Evolutionary conservation across 768 basidiomycete species (phyloP).

Genomic region (Xerocomellus intermedius): DNA sequence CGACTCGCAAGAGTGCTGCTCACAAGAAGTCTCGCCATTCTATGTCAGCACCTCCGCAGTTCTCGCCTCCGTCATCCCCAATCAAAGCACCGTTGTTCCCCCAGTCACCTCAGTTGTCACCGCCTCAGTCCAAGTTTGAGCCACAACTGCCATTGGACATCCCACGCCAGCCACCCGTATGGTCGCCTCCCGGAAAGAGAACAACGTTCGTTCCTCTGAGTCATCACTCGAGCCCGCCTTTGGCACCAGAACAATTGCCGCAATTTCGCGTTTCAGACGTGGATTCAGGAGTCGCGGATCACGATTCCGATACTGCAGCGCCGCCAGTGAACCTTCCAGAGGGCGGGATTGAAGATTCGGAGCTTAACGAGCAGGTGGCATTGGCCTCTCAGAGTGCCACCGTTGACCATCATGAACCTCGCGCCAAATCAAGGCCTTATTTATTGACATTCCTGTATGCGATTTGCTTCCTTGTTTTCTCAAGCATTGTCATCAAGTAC

Average conservation of each 20-base stretch:
- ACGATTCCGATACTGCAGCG: not conserved
- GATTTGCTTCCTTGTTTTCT: conserved; percentile 35
- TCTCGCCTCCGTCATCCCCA: conserved; percentile 44
- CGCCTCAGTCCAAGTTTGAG: conserved; percentile 56
- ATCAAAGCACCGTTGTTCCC: conserved; percentile 26
- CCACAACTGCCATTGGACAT: conserved; percentile 47
- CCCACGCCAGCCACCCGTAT: conserved; percentile 29
- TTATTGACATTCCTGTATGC: conserved; percentile 45
- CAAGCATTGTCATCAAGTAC: conserved; percentile 44
- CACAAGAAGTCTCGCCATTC: conserved; percentile 64
- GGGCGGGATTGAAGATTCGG: conserved; percentile 14
- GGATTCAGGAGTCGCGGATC: not conserved
- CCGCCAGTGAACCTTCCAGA: conserved; percentile 22
- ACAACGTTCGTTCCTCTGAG: conserved; percentile 13
- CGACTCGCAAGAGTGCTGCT: conserved; percentile 38
- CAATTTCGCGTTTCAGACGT: conserved; percentile 4
- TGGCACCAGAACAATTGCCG: conserved; percentile 9
- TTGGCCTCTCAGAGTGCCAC: conserved; percentile 40
- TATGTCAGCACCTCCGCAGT: conserved; percentile 66
- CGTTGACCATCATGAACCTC: conserved; percentile 11
- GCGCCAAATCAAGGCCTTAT: conserved; percentile 23
- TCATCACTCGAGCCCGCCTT: conserved; percentile 20
- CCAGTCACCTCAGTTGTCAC: conserved; percentile 34
- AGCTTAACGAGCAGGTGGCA: conserved; percentile 25
- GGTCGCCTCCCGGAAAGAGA: conserved; percentile 14